A percentile compares a stretch with the other conserved stretches of the same genome.
Evolutionary conservation across 345 rosid genomes (phyloP).

Genomic region (Physaria fendleri): DNA sequence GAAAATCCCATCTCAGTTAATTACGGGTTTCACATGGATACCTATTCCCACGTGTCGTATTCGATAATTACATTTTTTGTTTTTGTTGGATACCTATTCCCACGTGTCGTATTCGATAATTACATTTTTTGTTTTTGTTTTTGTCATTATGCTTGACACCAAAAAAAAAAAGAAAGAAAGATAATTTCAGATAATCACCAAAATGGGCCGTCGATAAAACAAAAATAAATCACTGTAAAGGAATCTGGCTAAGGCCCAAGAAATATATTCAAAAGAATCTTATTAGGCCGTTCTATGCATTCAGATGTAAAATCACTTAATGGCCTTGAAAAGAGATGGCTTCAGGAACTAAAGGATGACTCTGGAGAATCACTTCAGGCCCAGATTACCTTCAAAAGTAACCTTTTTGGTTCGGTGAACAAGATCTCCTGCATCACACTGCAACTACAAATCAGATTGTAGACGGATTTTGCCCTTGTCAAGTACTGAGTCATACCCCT

Average conservation of each 20-base stretch:
- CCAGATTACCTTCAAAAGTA: conserved; percentile 48
- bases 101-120: neutral
- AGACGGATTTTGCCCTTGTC: conserved; percentile 56
- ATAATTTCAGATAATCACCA: neutral
- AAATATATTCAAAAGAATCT: too few relatives aligned
- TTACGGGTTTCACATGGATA: conserved; percentile 28
- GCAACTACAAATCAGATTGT: conserved; percentile 42
- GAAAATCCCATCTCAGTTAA: conserved; percentile 25
- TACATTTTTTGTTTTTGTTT: too few relatives aligned
- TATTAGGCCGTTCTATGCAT: conserved; percentile 10
- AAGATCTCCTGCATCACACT: conserved; percentile 58
- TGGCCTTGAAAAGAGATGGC: conserved; percentile 71
- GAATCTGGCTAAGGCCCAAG: neutral
- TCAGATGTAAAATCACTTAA: conserved; percentile 56
- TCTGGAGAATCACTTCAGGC: conserved; percentile 60
- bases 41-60: conserved; percentile 24
- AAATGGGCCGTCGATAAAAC: neutral
- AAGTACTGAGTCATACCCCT: conserved; percentile 37
- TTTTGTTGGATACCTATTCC: neutral
- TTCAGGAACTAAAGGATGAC: conserved; percentile 66
- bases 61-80: too few relatives aligned
- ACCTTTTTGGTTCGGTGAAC: conserved; percentile 54
- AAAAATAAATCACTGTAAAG: neutral
- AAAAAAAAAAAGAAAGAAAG: too few relatives aligned
- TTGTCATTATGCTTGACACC: too few relatives aligned